Conservation (phyloP, 108 stramenopile genomes). For the Conticribra guillardii region DNA sequence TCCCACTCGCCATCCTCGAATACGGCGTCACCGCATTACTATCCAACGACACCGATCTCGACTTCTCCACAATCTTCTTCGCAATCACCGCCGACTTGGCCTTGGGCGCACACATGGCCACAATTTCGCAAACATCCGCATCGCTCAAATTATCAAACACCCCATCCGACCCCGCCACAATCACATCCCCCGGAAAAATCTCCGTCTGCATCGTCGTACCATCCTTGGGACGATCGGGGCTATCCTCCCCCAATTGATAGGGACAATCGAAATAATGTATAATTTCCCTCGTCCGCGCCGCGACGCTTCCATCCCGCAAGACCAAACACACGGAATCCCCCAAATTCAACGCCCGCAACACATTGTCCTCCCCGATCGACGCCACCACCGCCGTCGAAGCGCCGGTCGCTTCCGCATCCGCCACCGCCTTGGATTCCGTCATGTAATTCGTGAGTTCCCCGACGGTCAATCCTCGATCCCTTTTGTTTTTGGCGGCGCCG, state of each 20-base stretch:
- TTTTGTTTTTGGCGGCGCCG: too few species aligned
- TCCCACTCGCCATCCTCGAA: conserved; percentile 65
- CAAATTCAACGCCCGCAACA: conserved; percentile 73
- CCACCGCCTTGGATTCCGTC: conserved; percentile 62
- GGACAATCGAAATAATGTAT: conserved; percentile 91
- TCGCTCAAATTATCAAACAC: conserved; percentile 88
- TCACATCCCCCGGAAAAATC: conserved; percentile 72
- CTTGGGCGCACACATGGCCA: conserved; percentile 16
- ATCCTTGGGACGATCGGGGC: conserved; percentile 83
- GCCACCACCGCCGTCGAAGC: conserved; percentile 86
- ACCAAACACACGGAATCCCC: conserved; percentile 84
- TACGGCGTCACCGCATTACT: conserved; percentile 75
- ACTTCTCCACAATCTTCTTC: conserved; percentile 65
- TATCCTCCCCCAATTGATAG: conserved; percentile 80
- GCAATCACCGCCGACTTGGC: conserved; percentile 54
- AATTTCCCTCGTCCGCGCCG: conserved; percentile 76
- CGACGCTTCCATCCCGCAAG: conserved; percentile 66
- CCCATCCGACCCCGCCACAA: conserved; percentile 84
- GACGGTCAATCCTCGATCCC: conserved; percentile 58
- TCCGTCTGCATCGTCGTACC: conserved; percentile 74
- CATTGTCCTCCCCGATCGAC: conserved; percentile 76
- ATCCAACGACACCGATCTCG: conserved; percentile 73
- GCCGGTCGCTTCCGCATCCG: conserved; percentile 75
- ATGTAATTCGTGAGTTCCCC: conserved; percentile 63
- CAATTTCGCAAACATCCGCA: conserved; percentile 50